Evolutionary conservation across 805 yeast species (phyloP).

Genomic region (Lipomyces spencermartinsiae): DNA sequence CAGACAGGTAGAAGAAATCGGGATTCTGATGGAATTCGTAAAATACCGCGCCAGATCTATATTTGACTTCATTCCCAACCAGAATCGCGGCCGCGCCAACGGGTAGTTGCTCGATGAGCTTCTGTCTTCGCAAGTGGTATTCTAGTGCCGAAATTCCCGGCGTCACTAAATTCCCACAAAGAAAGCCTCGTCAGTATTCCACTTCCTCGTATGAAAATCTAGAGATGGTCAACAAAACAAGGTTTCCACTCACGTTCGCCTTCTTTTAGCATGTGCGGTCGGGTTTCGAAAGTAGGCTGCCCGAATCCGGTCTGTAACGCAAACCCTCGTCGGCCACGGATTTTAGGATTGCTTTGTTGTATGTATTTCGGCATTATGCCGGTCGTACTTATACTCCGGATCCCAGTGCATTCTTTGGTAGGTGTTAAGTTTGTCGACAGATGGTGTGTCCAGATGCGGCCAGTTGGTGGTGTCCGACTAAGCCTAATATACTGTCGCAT

Average conservation of each 20-base stretch:
- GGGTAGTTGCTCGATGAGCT: conserved; percentile 64
- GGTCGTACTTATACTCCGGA: neutral
- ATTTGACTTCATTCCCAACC: conserved; percentile 74
- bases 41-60: conserved; percentile 89
- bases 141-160: conserved; percentile 87
- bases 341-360: neutral
- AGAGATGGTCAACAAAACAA: neutral
- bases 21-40: conserved; percentile 92
- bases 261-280: conserved; percentile 72
- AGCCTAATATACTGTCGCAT: neutral
- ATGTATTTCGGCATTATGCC: neutral
- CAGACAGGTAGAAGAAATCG: conserved; percentile 83
- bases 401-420: neutral
- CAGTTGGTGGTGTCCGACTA: neutral
- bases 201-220: neutral
- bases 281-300: conserved; percentile 85
- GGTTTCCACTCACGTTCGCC: conserved; percentile 57
- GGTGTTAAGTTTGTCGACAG: neutral
- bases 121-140: conserved; percentile 72
- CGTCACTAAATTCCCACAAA: conserved; percentile 54
- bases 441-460: neutral
- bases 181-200: neutral
- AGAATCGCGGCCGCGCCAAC: conserved; percentile 72
- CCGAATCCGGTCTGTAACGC: conserved; percentile 52
- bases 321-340: neutral